phyloP scores from a whole-genome alignment of 2,329 filamentous ascomycete species.

The Aureobasidium namibiae region DNA sequence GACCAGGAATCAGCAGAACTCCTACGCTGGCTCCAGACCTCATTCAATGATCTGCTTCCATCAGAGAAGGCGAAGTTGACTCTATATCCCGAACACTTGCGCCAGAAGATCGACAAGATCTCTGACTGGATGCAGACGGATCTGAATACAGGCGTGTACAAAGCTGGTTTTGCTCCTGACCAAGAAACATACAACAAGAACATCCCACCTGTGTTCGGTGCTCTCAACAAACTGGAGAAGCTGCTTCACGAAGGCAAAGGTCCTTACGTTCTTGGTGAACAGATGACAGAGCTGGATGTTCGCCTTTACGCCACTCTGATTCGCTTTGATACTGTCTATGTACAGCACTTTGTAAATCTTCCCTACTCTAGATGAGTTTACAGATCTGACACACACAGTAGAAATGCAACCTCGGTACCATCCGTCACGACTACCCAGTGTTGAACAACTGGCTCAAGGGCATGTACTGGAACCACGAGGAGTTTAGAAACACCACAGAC shows the following conservation, averaged over 20 bases:
- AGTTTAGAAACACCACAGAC: conserved; percentile 51
- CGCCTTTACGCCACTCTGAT: conserved; percentile 50
- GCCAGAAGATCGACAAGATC: conserved; percentile 44
- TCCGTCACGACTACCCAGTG: conserved; percentile 50
- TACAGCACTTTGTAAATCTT: conserved; percentile 47
- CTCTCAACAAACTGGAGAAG: conserved; percentile 51
- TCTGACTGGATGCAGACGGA: conserved; percentile 47
- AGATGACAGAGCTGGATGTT: conserved; percentile 53
- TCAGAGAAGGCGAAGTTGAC: conserved; percentile 34
- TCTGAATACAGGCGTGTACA: conserved; percentile 53
- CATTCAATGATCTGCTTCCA: conserved; percentile 44
- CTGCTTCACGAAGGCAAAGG: conserved; percentile 39
- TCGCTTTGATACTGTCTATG: conserved; percentile 54
- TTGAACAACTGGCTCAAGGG: conserved; percentile 53
- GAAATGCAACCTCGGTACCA: conserved; percentile 55
- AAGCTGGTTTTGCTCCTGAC: conserved; percentile 47
- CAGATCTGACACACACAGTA: not conserved
- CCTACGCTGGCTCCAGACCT: conserved; percentile 48
- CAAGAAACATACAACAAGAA: conserved; percentile 50
- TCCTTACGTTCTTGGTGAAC: conserved; percentile 48
- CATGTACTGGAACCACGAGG: conserved; percentile 48
- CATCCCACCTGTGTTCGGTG: conserved; percentile 48
- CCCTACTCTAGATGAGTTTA: no score
- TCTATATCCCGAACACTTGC: conserved; percentile 46
- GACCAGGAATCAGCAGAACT: conserved; percentile 48